Base-by-base conservation (phyloP, 768 basidiomycete species). In the Podaxis sp. region DNA sequence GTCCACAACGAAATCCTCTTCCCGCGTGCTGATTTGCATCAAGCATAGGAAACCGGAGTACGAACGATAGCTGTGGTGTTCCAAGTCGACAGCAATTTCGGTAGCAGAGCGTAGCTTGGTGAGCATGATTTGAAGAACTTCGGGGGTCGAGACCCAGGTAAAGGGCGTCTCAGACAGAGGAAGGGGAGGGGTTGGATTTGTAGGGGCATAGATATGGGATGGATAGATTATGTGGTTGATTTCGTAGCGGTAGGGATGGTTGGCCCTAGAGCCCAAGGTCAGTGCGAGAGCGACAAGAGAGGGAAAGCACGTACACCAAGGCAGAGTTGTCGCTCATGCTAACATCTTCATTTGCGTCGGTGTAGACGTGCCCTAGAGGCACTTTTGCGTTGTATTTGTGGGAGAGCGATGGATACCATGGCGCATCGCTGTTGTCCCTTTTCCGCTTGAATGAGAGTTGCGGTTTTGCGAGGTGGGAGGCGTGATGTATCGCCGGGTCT, bases 61-160 rank as follows among this genome's bases (percentile, higher is more conserved):
- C 3, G 89, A 86, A 38, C 95, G 82, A 66, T 90, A 91, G 63
- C 84, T 89, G 77, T 98, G 95, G 69, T 98, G 91, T 74, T 99
- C 96, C 28, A 99, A 76, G 73, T 99, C 97, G 25, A 99, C 81
- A 0, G 97, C 96, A 56, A 98, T 86, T 71, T 96, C 95, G 25
- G 73, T 74, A n/a, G 79, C 81, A 4, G 71, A 69, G 27, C 82
- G 81, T n/a, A 98, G 79, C 59, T 82, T 80, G 11, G 79, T 80
- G 3, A 95, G 76, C 83, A 97, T 87, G 35, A 67, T 69, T 11
- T 81, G 72, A 46, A 97, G 78, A 4, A 77, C 75, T 16, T 77
- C 73, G 0, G 77, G 67, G 10, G 85, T 88, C 5, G 84, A 80
- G 2, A 98, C 80, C 79, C 86, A 95, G 16, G 80, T 83, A 65